Percentiles rank a stretch among this genome's conserved stretches.
Conservation (phyloP, 345 rosid species). For the Lepidium sativum region DNA sequence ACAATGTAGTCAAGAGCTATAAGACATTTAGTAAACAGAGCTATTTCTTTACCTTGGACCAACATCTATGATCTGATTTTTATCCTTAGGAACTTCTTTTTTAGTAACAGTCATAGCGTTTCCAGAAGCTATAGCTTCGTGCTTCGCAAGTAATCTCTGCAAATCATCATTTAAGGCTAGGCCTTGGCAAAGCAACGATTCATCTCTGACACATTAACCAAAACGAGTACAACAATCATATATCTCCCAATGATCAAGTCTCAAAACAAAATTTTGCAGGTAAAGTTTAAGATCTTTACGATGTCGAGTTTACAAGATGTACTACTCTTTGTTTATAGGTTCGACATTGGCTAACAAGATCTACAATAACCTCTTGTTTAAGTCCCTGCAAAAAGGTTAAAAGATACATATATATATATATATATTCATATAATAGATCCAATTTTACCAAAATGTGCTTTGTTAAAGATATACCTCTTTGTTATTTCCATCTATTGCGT, state of each 20-base stretch:
- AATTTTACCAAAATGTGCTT: not conserved
- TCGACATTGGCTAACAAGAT: conserved; percentile 93
- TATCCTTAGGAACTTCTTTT: conserved; percentile 26
- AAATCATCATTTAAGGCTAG: conserved; percentile 88
- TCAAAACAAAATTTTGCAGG: not conserved
- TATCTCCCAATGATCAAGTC: not conserved
- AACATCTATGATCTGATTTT: conserved; percentile 46
- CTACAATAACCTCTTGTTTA: conserved; percentile 90
- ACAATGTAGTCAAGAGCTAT: not conserved
- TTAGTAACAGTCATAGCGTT: conserved; percentile 31
- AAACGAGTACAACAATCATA: not conserved
- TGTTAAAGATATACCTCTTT: conserved; percentile 53
- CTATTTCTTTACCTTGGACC: conserved; percentile 16
- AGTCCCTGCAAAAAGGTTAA: conserved; percentile 48
- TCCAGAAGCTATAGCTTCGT: conserved; percentile 76
- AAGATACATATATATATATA: no score
- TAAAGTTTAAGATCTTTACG: conserved; percentile 38
- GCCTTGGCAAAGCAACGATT: conserved; percentile 87
- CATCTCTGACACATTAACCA: conserved; percentile 52
- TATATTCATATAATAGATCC: not conserved
- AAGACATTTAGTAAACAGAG: not conserved
- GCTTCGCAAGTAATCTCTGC: conserved; percentile 84
- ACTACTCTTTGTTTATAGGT: conserved; percentile 94
- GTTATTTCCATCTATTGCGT: conserved; percentile 72
- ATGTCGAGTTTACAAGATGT: conserved; percentile 95